Conservation (phyloP, 768 basidiomycete species). For the Phlebiopsis flavidoalba region DNA sequence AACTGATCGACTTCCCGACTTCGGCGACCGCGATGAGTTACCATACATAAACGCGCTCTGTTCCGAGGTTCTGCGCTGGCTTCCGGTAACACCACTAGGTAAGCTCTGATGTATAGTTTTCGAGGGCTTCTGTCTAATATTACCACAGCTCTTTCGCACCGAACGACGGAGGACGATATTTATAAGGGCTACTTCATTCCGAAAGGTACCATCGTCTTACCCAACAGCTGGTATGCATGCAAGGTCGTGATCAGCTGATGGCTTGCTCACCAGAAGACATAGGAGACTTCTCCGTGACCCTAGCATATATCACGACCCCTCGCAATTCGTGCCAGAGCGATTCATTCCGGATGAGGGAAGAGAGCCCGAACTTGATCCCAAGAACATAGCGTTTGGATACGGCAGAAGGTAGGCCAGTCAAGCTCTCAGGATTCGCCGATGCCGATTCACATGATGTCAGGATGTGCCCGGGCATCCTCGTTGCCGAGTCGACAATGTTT, state of each 20-base stretch:
- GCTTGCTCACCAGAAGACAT: background rate
- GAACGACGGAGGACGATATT: conserved; percentile 51
- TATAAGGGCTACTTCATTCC: conserved; percentile 52
- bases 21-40: conserved; percentile 15
- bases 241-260: background rate
- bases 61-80: conserved; percentile 28
- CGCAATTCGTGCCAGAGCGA: conserved; percentile 20
- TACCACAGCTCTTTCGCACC: conserved; percentile 46
- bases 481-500: conserved; percentile 5
- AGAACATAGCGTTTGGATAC: conserved; percentile 25
- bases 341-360: conserved; percentile 11
- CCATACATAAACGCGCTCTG: conserved; percentile 26
- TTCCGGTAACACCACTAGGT: conserved; percentile 7
- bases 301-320: conserved; percentile 14
- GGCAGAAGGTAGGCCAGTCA: conserved; percentile 20
- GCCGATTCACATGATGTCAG: background rate
- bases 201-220: conserved; percentile 49
- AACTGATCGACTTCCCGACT: conserved; percentile 17
- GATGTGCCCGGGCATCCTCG: conserved; percentile 12
- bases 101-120: background rate
- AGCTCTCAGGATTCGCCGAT: background rate
- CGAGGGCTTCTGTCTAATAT: background rate
- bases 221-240: conserved; percentile 33
- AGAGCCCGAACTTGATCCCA: conserved; percentile 18
- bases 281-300: conserved; percentile 21